phyloP scores from a whole-genome alignment of 2,329 filamentous ascomycete genomes.

The Aspergillus pseudoterreus region DNA sequence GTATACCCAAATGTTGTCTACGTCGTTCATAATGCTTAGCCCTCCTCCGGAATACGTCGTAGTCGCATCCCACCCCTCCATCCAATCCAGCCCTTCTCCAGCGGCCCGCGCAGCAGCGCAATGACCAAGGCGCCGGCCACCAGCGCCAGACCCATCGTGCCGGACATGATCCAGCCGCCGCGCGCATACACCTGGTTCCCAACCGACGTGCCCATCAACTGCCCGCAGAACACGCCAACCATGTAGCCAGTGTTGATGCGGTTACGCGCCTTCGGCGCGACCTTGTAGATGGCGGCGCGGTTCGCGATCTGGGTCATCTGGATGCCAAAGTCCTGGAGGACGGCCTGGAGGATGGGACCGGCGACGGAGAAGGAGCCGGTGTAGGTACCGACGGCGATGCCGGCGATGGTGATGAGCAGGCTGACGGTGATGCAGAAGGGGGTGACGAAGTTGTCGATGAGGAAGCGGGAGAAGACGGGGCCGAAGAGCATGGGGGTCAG shows the following conservation, averaged over 20 bases:
- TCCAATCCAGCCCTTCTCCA: slow-evolving; percentile 57
- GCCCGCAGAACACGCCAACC: slow-evolving; percentile 70
- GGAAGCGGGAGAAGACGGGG: slow-evolving; percentile 64
- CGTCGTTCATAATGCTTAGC: neutral
- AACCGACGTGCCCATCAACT: slow-evolving; percentile 61
- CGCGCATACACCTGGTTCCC: slow-evolving; percentile 47
- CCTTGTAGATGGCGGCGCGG: slow-evolving; percentile 63
- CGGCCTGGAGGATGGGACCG: slow-evolving; percentile 69
- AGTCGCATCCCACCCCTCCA: slow-evolving; percentile 54
- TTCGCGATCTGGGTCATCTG: slow-evolving; percentile 70
- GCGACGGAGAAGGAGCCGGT: slow-evolving; percentile 63
- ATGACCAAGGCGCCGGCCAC: slow-evolving; percentile 48
- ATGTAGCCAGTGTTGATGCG: slow-evolving; percentile 80
- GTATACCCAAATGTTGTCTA: no score
- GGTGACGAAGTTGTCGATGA: slow-evolving; percentile 69
- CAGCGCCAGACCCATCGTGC: slow-evolving; percentile 56
- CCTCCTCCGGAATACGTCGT: neutral
- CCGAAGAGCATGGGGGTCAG: slow-evolving; percentile 65
- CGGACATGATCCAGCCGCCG: slow-evolving; percentile 55
- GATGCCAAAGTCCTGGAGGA: slow-evolving; percentile 66
- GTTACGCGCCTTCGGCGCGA: slow-evolving; percentile 69
- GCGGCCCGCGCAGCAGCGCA: slow-evolving; percentile 51
- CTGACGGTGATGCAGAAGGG: slow-evolving; percentile 65
- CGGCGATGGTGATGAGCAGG: slow-evolving; percentile 55
- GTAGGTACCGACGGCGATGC: slow-evolving; percentile 66